phyloP scores from a whole-genome alignment of 495 filamentous ascomycete species.

The Podospora didyma region DNA sequence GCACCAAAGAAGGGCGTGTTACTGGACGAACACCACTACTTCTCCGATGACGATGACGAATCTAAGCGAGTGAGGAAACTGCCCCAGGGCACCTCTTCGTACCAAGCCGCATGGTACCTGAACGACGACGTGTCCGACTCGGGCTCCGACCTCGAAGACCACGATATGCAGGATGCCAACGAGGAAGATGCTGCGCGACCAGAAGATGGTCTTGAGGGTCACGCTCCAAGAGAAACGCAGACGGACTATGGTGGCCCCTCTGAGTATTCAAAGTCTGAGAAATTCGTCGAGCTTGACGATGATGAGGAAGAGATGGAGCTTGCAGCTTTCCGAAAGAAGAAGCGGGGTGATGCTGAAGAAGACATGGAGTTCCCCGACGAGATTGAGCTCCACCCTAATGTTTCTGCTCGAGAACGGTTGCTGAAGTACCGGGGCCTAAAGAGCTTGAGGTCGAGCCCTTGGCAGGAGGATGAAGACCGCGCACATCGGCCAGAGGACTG shows the following conservation, averaged over 20 bases:
- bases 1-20: conserved; percentile 70
- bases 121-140: conserved; percentile 77
- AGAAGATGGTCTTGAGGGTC: conserved; percentile 75
- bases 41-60: conserved; percentile 78
- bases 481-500: conserved; percentile 86
- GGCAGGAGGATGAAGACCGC: conserved; percentile 84
- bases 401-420: conserved; percentile 78
- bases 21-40: conserved; percentile 96
- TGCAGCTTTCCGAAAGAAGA: conserved; percentile 70
- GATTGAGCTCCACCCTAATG: conserved; percentile 87
- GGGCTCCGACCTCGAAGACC: conserved; percentile 75
- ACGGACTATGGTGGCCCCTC: conserved; percentile 76
- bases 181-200: conserved; percentile 47
- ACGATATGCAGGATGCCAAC: conserved; percentile 66
- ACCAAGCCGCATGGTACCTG: conserved; percentile 91
- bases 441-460: conserved; percentile 76
- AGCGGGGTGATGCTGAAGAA: conserved; percentile 74
- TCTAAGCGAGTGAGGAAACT: conserved; percentile 59
- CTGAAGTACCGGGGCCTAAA: conserved; percentile 86
- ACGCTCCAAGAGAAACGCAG: conserved; percentile 55
- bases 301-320: conserved; percentile 81
- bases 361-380: conserved; percentile 96
- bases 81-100: conserved; percentile 86
- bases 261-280: conserved; percentile 85
- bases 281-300: conserved; percentile 81